Conservation (phyloP, 192 early-diverging fungal genomes). For the Chytriomyces sp. region DNA sequence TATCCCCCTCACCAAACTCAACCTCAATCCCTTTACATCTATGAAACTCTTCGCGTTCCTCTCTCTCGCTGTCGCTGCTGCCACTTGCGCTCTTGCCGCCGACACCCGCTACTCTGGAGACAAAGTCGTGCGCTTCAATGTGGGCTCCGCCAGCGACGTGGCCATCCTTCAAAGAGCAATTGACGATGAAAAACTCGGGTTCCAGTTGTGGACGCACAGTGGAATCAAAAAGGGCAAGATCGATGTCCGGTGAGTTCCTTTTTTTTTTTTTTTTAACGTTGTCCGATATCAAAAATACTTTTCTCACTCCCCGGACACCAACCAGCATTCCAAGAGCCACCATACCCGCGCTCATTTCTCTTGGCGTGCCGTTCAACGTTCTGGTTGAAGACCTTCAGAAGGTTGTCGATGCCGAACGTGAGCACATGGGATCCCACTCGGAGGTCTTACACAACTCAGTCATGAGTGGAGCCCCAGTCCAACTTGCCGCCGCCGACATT, state of each 20-base stretch:
- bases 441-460: neutral
- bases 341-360: neutral
- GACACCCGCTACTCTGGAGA: neutral
- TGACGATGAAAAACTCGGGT: neutral
- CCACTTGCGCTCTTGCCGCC: neutral
- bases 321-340: neutral
- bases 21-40: neutral
- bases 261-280: neutral
- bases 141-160: neutral
- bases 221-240: neutral
- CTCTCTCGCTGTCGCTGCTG: neutral
- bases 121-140: neutral
- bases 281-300: neutral
- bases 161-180: no score
- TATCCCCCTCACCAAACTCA: no score
- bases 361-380: constrained; percentile 34
- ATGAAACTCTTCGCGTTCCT: neutral
- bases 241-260: neutral
- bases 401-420: constrained; percentile 50
- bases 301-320: neutral
- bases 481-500: constrained; percentile 25
- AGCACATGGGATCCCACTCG: constrained; percentile 33
- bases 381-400: constrained; percentile 52
- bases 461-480: neutral
- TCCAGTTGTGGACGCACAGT: constrained; percentile 16